Base-by-base conservation (phyloP, 2,329 filamentous ascomycete genomes). In the Pestalotiopsis sp. region DNA sequence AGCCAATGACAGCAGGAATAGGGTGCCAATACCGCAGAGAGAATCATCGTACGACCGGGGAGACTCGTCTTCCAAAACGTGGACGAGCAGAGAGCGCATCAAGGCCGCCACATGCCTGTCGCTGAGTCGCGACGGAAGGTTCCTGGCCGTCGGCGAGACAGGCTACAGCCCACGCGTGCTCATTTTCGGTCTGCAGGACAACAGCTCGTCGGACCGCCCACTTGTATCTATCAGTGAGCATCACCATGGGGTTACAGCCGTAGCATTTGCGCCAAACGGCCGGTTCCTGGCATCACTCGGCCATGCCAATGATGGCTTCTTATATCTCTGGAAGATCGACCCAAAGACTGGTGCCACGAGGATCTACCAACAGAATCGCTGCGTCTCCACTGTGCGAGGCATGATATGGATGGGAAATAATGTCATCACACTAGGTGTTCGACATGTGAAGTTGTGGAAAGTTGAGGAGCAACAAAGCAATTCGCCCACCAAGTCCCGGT, bases 371-470 rank as follows among this genome's bases (percentile, higher is more conserved):
- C 85, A 98, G 75, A 90, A 98, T 80, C 93, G 96, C 78, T 98
- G 96, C 81, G 98, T 95, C 6, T 94, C 93, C 20, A 90, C 90
- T 70, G 88, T 98, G 74, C 91, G 91, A 72, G 91, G 92, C 66
- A 97, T 99, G 89, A 87, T 92, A 56, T 99, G 96, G 95, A 89
- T 98, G 80, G 95, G 95, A 12, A 92, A 87, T 73, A 92, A 82
- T 73, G 86, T 99, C 66, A 85, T 99, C 69, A 98, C 95, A 70
- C 89, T 96, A 27, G 96, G 96, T 14, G 92, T 96, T 65, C 90
- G 96, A 31, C 95, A 98, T 81, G 90, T 98, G 79, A 98, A 98
- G 80, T 88, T 97, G 64, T 99, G 96, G 96, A 91, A 91, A 73
- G 87, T 96, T 12, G 93, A 96, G 45, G 93, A 95, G 31, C 82